phyloP scores from a whole-genome alignment of 179 eudicot genomes.

The Sideroxylon spinosum region DNA sequence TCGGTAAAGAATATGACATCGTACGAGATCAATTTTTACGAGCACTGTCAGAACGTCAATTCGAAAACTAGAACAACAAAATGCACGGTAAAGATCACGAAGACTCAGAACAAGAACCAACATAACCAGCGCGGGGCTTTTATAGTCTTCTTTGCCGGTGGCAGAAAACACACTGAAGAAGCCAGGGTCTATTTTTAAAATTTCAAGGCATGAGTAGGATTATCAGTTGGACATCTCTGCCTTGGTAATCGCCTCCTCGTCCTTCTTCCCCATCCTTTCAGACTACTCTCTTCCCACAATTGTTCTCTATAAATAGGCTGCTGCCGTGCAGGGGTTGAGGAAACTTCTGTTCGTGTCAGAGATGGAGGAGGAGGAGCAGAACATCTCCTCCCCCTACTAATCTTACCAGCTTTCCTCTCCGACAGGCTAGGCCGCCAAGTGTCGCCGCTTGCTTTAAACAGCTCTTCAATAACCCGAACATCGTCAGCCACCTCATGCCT shows the following conservation, averaged over 20 bases:
- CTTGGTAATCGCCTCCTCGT: slow-evolving; percentile 44
- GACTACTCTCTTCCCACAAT: slow-evolving; percentile 20
- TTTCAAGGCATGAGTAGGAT: slow-evolving; percentile 20
- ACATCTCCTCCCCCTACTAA: slow-evolving; percentile 27
- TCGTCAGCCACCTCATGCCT: slow-evolving; percentile 44
- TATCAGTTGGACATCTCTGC: slow-evolving; percentile 27
- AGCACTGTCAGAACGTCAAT: not conserved
- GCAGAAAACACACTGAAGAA: not conserved
- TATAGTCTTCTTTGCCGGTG: not conserved
- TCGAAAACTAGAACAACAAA: not conserved
- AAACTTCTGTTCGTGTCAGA: not conserved
- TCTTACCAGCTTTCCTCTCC: slow-evolving; percentile 20
- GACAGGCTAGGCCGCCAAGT: slow-evolving; percentile 27
- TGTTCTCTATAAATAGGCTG: slow-evolving; percentile 19
- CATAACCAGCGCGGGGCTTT: not conserved
- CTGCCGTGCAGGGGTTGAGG: slow-evolving; percentile 16
- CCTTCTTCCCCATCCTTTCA: slow-evolving; percentile 48
- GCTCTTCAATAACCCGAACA: slow-evolving; percentile 37
- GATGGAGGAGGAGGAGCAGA: slow-evolving; percentile 9
- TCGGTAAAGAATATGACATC: not conserved
- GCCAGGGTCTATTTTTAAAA: not conserved
- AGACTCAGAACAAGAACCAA: too few relatives aligned
- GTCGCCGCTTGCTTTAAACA: slow-evolving; percentile 24
- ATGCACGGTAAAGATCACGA: not conserved
- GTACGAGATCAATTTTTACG: not conserved